A percentile compares a stretch with the other conserved stretches of the same genome.
phyloP scores from a whole-genome alignment of 371 early-diverging fungal species.

The Apophysomyces trapeziformis region DNA sequence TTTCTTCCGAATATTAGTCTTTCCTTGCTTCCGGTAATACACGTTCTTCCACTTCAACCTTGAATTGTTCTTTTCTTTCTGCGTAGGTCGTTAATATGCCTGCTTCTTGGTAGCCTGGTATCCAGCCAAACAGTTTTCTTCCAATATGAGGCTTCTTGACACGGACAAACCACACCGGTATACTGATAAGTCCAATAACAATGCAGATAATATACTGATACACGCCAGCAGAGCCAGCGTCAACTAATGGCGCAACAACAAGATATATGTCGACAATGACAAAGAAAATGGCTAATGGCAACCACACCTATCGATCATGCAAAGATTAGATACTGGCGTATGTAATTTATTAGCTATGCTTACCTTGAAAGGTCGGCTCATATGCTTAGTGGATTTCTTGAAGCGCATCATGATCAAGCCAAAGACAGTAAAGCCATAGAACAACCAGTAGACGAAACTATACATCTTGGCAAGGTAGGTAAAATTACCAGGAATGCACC shows the following conservation, averaged over 20 bases:
- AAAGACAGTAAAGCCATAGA: slow-evolving; percentile 50
- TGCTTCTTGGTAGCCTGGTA: slow-evolving; percentile 40
- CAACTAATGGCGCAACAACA: slow-evolving; percentile 44
- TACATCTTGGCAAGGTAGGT: slow-evolving; percentile 62
- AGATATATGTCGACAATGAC: slow-evolving; percentile 38
- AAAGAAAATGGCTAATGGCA: slow-evolving; percentile 40
- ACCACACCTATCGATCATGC: slow-evolving; percentile 24
- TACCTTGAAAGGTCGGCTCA: slow-evolving; percentile 39
- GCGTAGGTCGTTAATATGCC: slow-evolving; percentile 12
- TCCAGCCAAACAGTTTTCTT: slow-evolving; percentile 39
- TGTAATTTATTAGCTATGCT: not conserved
- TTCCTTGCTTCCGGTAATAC: not conserved
- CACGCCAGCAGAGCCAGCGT: slow-evolving; percentile 42
- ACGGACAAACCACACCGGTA: slow-evolving; percentile 47
- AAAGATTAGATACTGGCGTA: too few species aligned
- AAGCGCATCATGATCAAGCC: slow-evolving; percentile 44
- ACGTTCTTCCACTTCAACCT: slow-evolving; percentile 4
- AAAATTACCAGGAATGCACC: slow-evolving; percentile 54
- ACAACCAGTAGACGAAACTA: slow-evolving; percentile 62
- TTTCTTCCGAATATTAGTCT: not conserved
- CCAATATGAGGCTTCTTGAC: slow-evolving; percentile 38
- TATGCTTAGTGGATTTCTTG: slow-evolving; percentile 31
- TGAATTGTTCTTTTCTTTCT: slow-evolving; percentile 3
- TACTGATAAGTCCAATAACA: slow-evolving; percentile 34
- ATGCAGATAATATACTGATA: slow-evolving; percentile 44